Evolutionary conservation across 1,284 basidiomycete genomes (phyloP).

Genomic region (Vanrija humicola): DNA sequence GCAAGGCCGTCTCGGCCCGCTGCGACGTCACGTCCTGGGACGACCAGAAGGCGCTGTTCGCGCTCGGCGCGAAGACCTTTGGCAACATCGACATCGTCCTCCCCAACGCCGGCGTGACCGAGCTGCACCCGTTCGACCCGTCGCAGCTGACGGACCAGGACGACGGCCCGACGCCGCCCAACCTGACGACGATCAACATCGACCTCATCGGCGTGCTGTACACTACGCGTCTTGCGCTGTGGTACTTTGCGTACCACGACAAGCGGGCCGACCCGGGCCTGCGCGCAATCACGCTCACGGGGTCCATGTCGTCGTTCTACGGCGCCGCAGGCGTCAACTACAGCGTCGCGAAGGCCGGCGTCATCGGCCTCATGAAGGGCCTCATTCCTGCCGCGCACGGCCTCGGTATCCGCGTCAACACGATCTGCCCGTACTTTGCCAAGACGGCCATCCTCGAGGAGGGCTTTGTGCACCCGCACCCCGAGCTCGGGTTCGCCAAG

Average conservation of each 20-base stretch:
- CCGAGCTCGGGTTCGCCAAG: slow-evolving; percentile 12
- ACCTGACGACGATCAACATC: slow-evolving; percentile 17
- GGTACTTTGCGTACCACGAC: slow-evolving; percentile 11
- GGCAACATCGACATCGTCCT: slow-evolving; percentile 18
- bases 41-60: slow-evolving; percentile 18
- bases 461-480: slow-evolving; percentile 18
- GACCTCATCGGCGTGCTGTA: slow-evolving; percentile 17
- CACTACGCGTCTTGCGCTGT: slow-evolving; percentile 16
- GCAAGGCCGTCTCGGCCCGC: slow-evolving; percentile 16
- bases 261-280: slow-evolving; percentile 11
- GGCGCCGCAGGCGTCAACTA: slow-evolving; percentile 15
- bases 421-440: slow-evolving; percentile 18
- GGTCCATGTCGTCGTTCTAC: slow-evolving; percentile 13
- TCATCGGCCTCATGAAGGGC: slow-evolving; percentile 16
- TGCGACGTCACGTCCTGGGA: slow-evolving; percentile 21
- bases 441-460: slow-evolving; percentile 15
- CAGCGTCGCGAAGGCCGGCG: slow-evolving; percentile 15
- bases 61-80: slow-evolving; percentile 4
- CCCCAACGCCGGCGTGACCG: slow-evolving; percentile 17
- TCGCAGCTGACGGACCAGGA: background rate
- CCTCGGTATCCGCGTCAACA: slow-evolving; percentile 7
- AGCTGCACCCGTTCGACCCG: slow-evolving; percentile 1
- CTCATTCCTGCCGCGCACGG: slow-evolving; percentile 1
- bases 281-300: slow-evolving; percentile 9
- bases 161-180: slow-evolving; percentile 9